These are phyloP conservation scores for Thelonectria rubi DNA, from an alignment of 2,329 filamentous ascomycete genomes.

Conservation along the genomic window DNA sequence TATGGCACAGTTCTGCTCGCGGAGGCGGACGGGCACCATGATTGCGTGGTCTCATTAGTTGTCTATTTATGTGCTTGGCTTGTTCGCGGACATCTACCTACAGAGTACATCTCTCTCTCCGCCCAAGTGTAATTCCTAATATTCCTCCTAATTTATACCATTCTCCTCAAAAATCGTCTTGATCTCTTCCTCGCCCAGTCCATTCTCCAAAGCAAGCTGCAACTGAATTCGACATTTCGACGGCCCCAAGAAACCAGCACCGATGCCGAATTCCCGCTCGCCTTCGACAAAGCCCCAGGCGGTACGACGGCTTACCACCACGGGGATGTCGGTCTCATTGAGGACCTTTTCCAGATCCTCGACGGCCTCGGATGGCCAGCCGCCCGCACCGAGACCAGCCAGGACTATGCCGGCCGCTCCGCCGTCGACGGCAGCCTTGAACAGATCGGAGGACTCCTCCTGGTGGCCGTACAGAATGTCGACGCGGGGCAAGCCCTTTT, in stretches of 20 bases:
- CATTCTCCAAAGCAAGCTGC: slow-evolving; percentile 48
- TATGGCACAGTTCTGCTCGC: slow-evolving; percentile 16
- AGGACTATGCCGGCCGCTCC: slow-evolving; percentile 64
- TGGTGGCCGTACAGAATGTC: slow-evolving; percentile 65
- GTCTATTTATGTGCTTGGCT: too few species aligned
- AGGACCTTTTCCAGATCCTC: slow-evolving; percentile 53
- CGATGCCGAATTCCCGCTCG: slow-evolving; percentile 46
- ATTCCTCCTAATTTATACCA: background rate
- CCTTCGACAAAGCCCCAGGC: slow-evolving; percentile 59
- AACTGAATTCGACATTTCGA: slow-evolving; percentile 63
- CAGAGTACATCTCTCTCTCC: too few species aligned
- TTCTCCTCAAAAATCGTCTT: slow-evolving; percentile 16
- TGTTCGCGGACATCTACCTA: too few species aligned
- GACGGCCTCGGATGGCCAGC: slow-evolving; percentile 51
- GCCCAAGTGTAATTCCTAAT: too few species aligned
- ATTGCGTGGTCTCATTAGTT: too few species aligned
- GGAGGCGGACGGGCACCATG: too few species aligned
- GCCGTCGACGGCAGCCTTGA: slow-evolving; percentile 54
- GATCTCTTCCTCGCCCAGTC: slow-evolving; percentile 26
- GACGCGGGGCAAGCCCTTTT: slow-evolving; percentile 58
- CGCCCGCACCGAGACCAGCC: slow-evolving; percentile 63
- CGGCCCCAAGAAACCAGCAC: slow-evolving; percentile 62
- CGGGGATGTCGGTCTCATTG: slow-evolving; percentile 53
- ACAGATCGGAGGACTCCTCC: slow-evolving; percentile 56
- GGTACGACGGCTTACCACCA: slow-evolving; percentile 60